phyloP scores from a whole-genome alignment of 2,329 filamentous ascomycete genomes.

The Cytospora mali region DNA sequence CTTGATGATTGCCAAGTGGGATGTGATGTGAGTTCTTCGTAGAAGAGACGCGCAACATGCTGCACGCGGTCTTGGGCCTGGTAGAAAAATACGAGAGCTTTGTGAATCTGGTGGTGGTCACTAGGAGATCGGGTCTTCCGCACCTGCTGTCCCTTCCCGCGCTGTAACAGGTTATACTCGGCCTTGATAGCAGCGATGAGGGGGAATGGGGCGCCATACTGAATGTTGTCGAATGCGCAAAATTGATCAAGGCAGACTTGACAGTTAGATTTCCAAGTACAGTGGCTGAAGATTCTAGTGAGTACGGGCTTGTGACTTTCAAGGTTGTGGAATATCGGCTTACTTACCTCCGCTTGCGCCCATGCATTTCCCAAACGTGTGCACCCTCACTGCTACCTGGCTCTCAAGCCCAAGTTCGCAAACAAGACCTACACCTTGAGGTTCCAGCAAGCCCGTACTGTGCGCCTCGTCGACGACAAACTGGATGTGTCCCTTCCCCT shows the following conservation, averaged over 20 bases:
- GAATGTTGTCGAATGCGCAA: no score
- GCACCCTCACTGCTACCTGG: conserved; percentile 51
- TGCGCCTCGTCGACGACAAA: conserved; percentile 62
- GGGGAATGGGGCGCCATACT: no score
- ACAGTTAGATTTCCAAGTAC: conserved; percentile 32
- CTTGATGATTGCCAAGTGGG: not conserved
- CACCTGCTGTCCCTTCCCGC: no score
- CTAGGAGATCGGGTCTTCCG: no score
- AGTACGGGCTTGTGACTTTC: no score
- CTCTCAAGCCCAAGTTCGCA: conserved; percentile 52
- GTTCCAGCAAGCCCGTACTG: conserved; percentile 53
- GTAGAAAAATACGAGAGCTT: no score
- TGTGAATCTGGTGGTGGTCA: no score
- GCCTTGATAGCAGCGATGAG: no score
- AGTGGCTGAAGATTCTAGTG: conserved; percentile 16
- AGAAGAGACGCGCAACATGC: not conserved
- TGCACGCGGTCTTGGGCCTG: conserved; percentile 1
- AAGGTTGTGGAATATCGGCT: no score
- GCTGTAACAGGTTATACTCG: no score
- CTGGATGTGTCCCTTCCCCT: conserved; percentile 42
- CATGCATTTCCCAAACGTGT: conserved; percentile 58
- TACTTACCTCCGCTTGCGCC: conserved; percentile 39
- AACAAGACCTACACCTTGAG: conserved; percentile 51
- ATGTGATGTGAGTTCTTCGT: not conserved
- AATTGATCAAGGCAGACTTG: no score